Evolutionary conservation across 2,329 filamentous ascomycete species (phyloP), one percentile per base, ranked within the genome.

Genomic region (Fusarium illudens): DNA sequence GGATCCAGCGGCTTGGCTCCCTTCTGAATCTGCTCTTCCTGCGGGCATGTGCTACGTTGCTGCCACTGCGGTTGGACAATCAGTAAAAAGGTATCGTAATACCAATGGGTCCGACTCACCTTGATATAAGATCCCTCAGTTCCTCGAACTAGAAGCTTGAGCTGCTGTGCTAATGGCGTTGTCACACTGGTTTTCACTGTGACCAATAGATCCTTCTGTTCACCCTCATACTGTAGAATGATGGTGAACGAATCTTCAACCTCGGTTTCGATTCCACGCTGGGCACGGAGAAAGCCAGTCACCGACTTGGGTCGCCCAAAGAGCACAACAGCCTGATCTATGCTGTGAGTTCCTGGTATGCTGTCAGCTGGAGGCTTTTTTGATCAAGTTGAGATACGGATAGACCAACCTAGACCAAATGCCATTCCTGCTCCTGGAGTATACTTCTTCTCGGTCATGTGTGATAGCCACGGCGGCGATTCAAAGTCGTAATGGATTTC

Each of bases 401-500:
- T 34, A 12, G 13, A 17, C 60, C 56, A 72, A 74, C 81, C 82
- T 0, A 83, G 75, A 1, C 78, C 82, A 62, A 80, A 84, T 0
- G 79, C 70, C 75, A 83, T 79, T 1, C 82, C 81, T 1, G 77
- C 70, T 0, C 82, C 82, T 0, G 79, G 78, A 0, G 65, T 71
- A 44, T 79, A 80, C 29, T 78, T 71, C 32, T 76, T 76, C 6
- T 53, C 58, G 0, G 67, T 78, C 72, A 77, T 79, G 1, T 42
- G 54, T 0, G 72, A 60, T 0, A 83, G 67, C 81, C 81, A 84
- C 1, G 72, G 42, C 0, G 82, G 79, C 1, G 76, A 77, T 33
- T 81, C 80, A 36, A 83, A 86, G 71, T 92, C 89, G 61, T 90
- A 91, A 75, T 90, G 88, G 4, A 88, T 84, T 69, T 91, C 86